Conservation (phyloP, 768 basidiomycete species). For the Tricholoma saponaceum region DNA sequence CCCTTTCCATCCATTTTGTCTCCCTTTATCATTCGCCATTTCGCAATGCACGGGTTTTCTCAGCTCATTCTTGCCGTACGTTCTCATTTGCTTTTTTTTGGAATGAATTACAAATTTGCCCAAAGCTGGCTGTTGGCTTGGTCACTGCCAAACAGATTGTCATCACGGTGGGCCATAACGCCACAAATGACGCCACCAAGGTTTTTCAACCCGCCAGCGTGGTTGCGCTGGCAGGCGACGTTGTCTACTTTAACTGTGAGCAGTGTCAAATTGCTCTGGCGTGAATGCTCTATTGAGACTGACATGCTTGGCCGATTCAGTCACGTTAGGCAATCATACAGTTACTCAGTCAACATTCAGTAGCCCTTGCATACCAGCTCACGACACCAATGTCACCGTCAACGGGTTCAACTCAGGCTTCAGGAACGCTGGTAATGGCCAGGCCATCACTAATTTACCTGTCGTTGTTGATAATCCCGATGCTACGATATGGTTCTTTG, state of each 20-base stretch:
- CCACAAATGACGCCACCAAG: slow-evolving; percentile 34
- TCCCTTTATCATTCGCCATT: not conserved
- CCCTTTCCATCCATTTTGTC: not conserved
- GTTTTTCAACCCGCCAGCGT: slow-evolving; percentile 46
- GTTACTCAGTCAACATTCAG: slow-evolving; percentile 56
- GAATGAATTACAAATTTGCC: not conserved
- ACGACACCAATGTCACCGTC: slow-evolving; percentile 40
- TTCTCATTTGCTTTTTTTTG: not conserved
- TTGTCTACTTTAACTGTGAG: slow-evolving; percentile 55
- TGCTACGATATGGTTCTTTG: slow-evolving; percentile 58
- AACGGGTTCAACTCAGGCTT: slow-evolving; percentile 59
- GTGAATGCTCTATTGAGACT: not conserved
- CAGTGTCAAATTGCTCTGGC: not conserved
- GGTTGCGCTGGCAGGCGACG: slow-evolving; percentile 42
- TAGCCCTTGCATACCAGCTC: slow-evolving; percentile 48
- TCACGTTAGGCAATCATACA: slow-evolving; percentile 50
- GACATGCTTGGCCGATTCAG: slow-evolving; percentile 18
- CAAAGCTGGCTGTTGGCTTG: not conserved
- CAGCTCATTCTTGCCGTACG: slow-evolving; percentile 5
- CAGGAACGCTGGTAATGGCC: slow-evolving; percentile 44
- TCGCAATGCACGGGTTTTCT: not conserved
- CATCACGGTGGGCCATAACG: slow-evolving; percentile 44
- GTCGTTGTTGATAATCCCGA: slow-evolving; percentile 42
- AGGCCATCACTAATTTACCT: slow-evolving; percentile 38
- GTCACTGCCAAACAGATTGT: slow-evolving; percentile 35